Evolutionary conservation across 305 asterid genomes (phyloP).

Genomic region (Rubia balearica): DNA sequence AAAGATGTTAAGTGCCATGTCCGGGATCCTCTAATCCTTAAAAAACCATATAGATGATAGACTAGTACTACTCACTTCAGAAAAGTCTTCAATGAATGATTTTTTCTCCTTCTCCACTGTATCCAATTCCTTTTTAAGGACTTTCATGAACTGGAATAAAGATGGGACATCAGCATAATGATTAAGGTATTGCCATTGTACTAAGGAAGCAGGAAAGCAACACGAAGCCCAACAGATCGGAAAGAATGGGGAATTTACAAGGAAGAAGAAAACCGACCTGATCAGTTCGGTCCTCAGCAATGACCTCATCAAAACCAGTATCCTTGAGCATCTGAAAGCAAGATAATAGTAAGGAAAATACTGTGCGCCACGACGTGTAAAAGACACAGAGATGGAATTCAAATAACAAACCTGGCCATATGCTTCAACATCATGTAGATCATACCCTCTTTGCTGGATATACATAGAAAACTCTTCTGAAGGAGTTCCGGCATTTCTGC

Average conservation of each 20-base stretch:
- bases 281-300: conserved; percentile 84
- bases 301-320: conserved; percentile 77
- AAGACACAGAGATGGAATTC: neutral
- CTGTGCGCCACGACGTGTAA: neutral
- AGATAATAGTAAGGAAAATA: neutral
- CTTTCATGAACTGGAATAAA: conserved; percentile 60
- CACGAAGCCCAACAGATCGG: neutral
- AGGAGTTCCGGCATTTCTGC: conserved; percentile 68
- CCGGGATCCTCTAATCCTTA: neutral
- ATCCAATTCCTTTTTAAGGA: conserved; percentile 70
- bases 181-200: neutral
- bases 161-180: neutral
- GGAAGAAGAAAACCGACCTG: conserved; percentile 44
- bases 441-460: conserved; percentile 87
- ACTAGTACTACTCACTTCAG: conserved; percentile 50
- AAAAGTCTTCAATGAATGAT: conserved; percentile 63
- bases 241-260: neutral
- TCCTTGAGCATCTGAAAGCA: conserved; percentile 70
- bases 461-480: conserved; percentile 66
- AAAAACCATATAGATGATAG: conserved; percentile 1
- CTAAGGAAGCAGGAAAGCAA: neutral
- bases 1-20: neutral
- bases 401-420: conserved; percentile 62
- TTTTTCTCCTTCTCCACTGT: conserved; percentile 67
- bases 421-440: conserved; percentile 68